These are phyloP conservation scores for Boletellus dicymbophilus DNA, from an alignment of 1,284 basidiomycete genomes.

Conservation along the genomic window DNA sequence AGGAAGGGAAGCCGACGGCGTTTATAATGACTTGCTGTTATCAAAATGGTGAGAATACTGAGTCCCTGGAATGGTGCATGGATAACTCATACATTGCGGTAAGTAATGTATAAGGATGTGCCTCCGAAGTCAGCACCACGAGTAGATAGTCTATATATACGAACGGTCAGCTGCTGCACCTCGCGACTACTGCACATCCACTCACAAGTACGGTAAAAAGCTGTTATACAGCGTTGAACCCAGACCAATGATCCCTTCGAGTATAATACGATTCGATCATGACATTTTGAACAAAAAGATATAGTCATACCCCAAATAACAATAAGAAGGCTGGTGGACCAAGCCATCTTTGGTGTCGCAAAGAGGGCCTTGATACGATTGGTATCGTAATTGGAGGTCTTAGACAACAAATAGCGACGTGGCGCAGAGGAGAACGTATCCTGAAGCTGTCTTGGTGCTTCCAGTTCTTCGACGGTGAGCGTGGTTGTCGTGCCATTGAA, in stretches of 20 bases:
- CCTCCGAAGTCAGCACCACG: constrained; percentile 51
- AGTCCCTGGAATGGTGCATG: neutral
- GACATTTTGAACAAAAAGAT: neutral
- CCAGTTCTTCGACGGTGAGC: constrained; percentile 45
- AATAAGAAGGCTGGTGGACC: constrained; percentile 57
- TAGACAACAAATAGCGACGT: constrained; percentile 32
- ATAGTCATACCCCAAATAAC: constrained; percentile 50
- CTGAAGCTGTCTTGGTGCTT: constrained; percentile 15
- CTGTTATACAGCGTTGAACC: constrained; percentile 63
- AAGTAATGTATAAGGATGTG: constrained; percentile 48
- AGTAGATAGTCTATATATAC: constrained; percentile 37
- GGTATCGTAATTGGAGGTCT: constrained; percentile 38
- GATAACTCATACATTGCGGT: constrained; percentile 44
- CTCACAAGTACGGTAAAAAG: constrained; percentile 54
- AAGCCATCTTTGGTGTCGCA: constrained; percentile 54
- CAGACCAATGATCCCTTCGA: constrained; percentile 57
- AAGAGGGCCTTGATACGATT: constrained; percentile 57
- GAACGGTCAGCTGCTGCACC: too few relatives aligned
- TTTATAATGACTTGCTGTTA: constrained; percentile 58
- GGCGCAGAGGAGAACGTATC: neutral
- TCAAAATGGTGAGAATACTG: neutral
- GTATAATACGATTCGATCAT: neutral
- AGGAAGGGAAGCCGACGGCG: constrained; percentile 66
- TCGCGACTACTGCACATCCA: too few relatives aligned
- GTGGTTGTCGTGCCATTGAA: constrained; percentile 52